Evolutionary conservation across 2,329 filamentous ascomycete species (phyloP), one percentile per base, ranked within the genome.

Genomic region (Cercospora janseana): DNA sequence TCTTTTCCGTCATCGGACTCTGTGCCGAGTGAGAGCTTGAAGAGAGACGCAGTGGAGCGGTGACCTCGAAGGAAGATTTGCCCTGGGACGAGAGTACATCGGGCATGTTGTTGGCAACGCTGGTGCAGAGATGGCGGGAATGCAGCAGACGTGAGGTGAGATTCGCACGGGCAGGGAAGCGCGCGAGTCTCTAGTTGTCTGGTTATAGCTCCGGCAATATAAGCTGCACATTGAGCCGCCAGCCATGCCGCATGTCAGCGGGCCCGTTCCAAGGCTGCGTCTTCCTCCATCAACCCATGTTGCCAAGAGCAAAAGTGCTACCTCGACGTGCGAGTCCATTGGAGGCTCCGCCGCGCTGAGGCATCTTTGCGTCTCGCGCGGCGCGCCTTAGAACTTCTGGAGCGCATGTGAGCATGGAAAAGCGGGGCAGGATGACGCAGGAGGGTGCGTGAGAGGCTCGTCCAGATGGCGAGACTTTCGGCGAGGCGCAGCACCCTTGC

Each of bases 161-260:
- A n/a, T n/a, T n/a, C n/a, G n/a, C n/a, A n/a, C n/a, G n/a, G n/a
- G n/a, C n/a, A n/a, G n/a, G n/a, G n/a, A n/a, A n/a, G n/a, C n/a
- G n/a, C n/a, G n/a, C n/a, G n/a, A n/a, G n/a, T n/a, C n/a, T n/a
- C n/a, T n/a, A n/a, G n/a, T n/a, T n/a, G n/a, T n/a, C n/a, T n/a
- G n/a, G n/a, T n/a, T n/a, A 27, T 27, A 32, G 45, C 20, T 16
- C 15, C 31, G 12, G 15, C 16, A 26, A 40, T 38, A 21, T 24
- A 48, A 46, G 44, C 31, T 28, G 32, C 29, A 24, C 20, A 21
- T 46, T 5, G 43, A 27, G 3, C 38, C 26, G 27, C 34, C 26
- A 41, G 46, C 46, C 45, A 41, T 48, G 45, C 45, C 20, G n/a
- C n/a, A n/a, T n/a, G 45, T 48, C 34, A 48, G 45, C 45, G 46